These are phyloP conservation scores for Oryza meridionalis DNA, from an alignment of 176 grass and related monocot species.

Conservation along the genomic window DNA sequence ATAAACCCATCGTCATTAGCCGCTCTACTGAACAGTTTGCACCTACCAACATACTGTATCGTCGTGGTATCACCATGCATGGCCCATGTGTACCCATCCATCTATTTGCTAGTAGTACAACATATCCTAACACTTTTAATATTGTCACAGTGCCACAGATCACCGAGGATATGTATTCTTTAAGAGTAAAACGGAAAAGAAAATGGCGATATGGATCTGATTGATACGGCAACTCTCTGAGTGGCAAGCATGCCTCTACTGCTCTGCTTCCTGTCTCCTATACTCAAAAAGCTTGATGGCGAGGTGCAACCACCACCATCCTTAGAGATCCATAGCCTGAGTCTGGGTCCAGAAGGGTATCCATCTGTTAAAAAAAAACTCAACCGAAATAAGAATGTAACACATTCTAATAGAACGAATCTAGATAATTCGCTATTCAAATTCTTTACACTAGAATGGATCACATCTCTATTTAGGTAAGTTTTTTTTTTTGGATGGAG, in stretches of 20 bases:
- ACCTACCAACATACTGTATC: not conserved
- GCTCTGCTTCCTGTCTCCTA: conserved; percentile 6
- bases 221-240: not conserved
- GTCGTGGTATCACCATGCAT: no score
- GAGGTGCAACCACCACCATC: not conserved
- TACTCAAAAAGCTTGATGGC: conserved; percentile 8
- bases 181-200: not conserved
- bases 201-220: not conserved
- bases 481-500: no score
- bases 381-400: no score
- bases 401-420: no score
- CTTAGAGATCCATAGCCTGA: no score
- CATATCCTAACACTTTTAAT: not conserved
- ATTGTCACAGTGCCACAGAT: not conserved
- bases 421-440: no score
- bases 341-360: no score
- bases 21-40: not conserved
- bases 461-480: no score
- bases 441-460: no score
- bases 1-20: not conserved
- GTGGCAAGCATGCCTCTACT: not conserved
- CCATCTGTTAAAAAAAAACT: no score
- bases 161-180: not conserved
- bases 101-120: not conserved
- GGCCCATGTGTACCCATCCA: not conserved